Conservation (phyloP, 2,329 filamentous ascomycete species). For the Pochonia chlamydosporia region DNA sequence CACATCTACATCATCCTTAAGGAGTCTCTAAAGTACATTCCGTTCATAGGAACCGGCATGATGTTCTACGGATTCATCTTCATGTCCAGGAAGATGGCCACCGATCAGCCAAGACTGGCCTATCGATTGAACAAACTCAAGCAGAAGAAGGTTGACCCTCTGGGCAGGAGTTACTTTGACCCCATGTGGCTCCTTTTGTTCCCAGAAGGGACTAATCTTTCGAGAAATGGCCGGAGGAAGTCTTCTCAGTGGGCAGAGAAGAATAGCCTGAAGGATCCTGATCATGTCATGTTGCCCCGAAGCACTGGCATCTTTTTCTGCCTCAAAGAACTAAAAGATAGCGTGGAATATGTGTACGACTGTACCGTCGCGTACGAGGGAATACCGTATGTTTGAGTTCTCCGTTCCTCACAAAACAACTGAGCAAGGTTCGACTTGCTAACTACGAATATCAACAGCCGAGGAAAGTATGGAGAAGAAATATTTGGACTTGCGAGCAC, state of each 20-base stretch:
- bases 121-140: constrained; percentile 68
- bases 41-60: constrained; percentile 74
- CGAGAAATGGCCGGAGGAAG: constrained; percentile 61
- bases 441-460: constrained; percentile 36
- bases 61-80: constrained; percentile 89
- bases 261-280: constrained; percentile 63
- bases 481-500: constrained; percentile 83
- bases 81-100: constrained; percentile 82
- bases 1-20: constrained; percentile 89
- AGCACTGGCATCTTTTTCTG: constrained; percentile 79
- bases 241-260: constrained; percentile 75
- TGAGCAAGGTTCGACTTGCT: constrained; percentile 1
- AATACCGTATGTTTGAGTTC: constrained; percentile 62
- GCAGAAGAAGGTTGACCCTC: constrained; percentile 45
- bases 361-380: constrained; percentile 96
- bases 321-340: constrained; percentile 65
- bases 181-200: constrained; percentile 92
- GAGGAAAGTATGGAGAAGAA: constrained; percentile 80
- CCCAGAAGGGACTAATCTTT: constrained; percentile 81
- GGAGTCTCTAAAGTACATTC: constrained; percentile 76
- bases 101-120: constrained; percentile 69
- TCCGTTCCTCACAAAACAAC: not conserved
- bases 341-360: constrained; percentile 80
- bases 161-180: constrained; percentile 52
- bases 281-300: constrained; percentile 70